Evolutionary conservation across 2,329 filamentous ascomycete genomes (phyloP).

Genomic region (Diaporthe caulivora): DNA sequence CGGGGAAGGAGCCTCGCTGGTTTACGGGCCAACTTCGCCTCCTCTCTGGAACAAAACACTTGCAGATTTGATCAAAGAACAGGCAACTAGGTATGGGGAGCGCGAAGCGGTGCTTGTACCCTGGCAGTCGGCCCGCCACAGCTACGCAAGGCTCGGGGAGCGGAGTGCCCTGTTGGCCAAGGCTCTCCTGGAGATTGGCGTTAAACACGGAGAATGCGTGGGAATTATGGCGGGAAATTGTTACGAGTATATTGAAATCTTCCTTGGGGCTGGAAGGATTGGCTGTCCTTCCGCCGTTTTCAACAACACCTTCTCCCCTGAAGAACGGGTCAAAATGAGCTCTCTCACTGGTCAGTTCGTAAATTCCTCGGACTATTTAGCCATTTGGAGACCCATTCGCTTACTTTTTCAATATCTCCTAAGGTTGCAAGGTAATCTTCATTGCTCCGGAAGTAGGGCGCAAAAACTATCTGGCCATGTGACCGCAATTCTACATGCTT

Average conservation of each 20-base stretch:
- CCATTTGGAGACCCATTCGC: background rate
- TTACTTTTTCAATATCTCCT: background rate
- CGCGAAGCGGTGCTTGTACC: background rate
- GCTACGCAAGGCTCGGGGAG: background rate
- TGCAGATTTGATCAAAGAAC: background rate
- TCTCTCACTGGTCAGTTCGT: background rate
- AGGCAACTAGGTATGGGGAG: background rate
- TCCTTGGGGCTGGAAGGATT: background rate
- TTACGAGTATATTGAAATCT: background rate
- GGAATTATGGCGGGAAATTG: slow-evolving; percentile 3
- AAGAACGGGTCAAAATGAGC: background rate
- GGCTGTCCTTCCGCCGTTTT: background rate
- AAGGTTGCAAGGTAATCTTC: background rate
- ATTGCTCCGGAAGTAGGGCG: background rate
- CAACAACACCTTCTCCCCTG: background rate
- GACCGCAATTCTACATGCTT: background rate
- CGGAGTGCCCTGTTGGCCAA: background rate
- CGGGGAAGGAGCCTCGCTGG: background rate
- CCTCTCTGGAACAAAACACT: background rate
- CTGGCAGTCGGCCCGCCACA: background rate
- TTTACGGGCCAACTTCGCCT: background rate
- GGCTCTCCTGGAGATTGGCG: background rate
- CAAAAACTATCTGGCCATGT: background rate
- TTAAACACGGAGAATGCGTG: background rate
- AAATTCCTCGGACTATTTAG: too few relatives aligned